Base-by-base conservation (phyloP, 768 basidiomycete genomes). In the Sarcodon aspratus region DNA sequence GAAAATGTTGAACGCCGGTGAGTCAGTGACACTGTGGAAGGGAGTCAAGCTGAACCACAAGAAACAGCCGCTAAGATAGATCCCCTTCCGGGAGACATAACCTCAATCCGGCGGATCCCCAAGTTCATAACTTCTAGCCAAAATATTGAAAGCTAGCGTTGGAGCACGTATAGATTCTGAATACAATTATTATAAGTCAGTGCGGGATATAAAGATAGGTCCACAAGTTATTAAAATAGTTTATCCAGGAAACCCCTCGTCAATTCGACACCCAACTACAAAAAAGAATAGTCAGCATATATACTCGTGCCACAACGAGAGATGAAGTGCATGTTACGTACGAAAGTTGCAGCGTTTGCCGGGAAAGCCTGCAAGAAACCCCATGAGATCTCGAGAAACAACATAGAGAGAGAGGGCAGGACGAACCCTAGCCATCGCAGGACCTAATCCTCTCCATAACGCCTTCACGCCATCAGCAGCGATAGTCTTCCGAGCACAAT, bases 381-480 rank as follows among this genome's bases (percentile, higher is more conserved):
- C 9, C n/a, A 38, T 36, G 48, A 45, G 35, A n/a, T 12, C 7
- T 45, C 44, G n/a, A 18, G n/a, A 33, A 48, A 31, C 1, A 36
- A 37, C 34, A 15, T 34, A 33, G 21, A 27, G 21, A 27, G 31
- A 44, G 9, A 43, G 46, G 36, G 33, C 8, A 36, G 44, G n/a
- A 68, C 84, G 48, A 63, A 88, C 88, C 59, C 90, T 69, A 51
- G 83, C 82, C 95, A 98, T 97, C 13, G 96, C 96, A 12, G 95
- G 96, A 43, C 90, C 94, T 61, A 99, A 90, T 9, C 96, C 96
- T 66, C 87, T 98, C 91, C 93, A 99, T 9, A 99, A 70, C 1
- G 95, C 94, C 31, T 66, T 66, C 13, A 88, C 72, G 38, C 96
- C 96, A 64, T 96, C 93, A 46, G 72, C 76, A 6, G 89, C 87